A percentile compares a stretch with the other conserved stretches of the same genome.
These are phyloP conservation scores for Solanum chacoense DNA, from an alignment of 305 asterid species.

Conservation along the genomic window DNA sequence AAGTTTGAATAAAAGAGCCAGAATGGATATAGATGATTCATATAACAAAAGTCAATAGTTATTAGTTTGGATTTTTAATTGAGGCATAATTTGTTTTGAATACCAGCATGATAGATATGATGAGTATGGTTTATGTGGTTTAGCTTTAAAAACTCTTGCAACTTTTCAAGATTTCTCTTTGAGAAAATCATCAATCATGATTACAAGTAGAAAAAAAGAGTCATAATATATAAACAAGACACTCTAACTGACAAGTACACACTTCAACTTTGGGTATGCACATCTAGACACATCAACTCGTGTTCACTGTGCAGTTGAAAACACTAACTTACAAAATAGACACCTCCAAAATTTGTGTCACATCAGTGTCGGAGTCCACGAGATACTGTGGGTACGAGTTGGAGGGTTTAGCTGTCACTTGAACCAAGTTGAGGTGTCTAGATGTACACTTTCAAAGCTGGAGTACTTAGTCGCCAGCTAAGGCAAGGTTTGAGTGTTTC, in stretches of 20 bases:
- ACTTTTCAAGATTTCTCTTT: not conserved
- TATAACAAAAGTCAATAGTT: not conserved
- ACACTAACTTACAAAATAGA: not conserved
- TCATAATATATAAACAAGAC: not conserved
- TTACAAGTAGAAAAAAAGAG: not conserved
- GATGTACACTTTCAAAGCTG: not conserved
- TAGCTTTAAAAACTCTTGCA: not conserved
- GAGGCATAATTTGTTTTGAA: not conserved
- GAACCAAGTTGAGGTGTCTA: not conserved
- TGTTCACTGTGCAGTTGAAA: not conserved
- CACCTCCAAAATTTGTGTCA: not conserved
- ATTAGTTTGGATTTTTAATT: not conserved
- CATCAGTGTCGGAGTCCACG: not conserved
- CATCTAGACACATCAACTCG: not conserved
- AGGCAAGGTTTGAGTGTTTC: not conserved
- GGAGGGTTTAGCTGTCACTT: not conserved
- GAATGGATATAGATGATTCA: not conserved
- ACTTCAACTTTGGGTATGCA: not conserved
- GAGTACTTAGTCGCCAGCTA: not conserved
- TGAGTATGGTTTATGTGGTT: not conserved
- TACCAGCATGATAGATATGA: not conserved
- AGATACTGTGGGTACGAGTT: not conserved
- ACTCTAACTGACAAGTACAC: not conserved
- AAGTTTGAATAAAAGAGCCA: not conserved
- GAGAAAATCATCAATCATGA: not conserved